Conservation (phyloP, 352 stramenopile species). For the Phytophthora constricta region DNA sequence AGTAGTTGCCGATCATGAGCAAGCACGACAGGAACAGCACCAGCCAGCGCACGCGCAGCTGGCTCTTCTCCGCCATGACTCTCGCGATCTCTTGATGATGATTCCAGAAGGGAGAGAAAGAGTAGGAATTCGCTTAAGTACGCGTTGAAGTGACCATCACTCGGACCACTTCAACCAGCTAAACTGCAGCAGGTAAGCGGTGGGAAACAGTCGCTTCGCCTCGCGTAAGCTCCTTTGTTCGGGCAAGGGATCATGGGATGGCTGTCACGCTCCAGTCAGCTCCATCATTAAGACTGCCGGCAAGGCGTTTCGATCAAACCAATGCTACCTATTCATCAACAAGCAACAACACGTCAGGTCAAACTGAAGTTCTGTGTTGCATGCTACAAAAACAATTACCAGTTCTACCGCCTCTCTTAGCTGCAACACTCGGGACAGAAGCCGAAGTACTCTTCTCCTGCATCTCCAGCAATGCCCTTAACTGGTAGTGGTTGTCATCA, state of each 20-base stretch:
- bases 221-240: constrained; percentile 37
- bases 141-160: constrained; percentile 21
- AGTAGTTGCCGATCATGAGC: constrained; percentile 93
- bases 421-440: background rate
- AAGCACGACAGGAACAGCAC: constrained; percentile 89
- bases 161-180: background rate
- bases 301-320: constrained; percentile 31
- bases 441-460: background rate
- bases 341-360: background rate
- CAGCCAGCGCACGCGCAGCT: constrained; percentile 79
- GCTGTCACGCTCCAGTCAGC: constrained; percentile 32
- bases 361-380: background rate
- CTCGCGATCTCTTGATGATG: too few relatives aligned
- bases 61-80: constrained; percentile 69
- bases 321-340: constrained; percentile 6
- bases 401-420: background rate
- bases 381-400: background rate
- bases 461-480: background rate
- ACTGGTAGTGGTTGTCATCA: constrained; percentile 9
- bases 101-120: constrained; percentile 3
- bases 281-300: constrained; percentile 21
- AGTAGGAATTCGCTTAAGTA: constrained; percentile 32
- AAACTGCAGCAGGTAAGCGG: background rate
- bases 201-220: constrained; percentile 26
- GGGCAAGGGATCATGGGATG: constrained; percentile 49